Base-by-base conservation (phyloP, 768 basidiomycete genomes). In the Hygrophorus russula region DNA sequence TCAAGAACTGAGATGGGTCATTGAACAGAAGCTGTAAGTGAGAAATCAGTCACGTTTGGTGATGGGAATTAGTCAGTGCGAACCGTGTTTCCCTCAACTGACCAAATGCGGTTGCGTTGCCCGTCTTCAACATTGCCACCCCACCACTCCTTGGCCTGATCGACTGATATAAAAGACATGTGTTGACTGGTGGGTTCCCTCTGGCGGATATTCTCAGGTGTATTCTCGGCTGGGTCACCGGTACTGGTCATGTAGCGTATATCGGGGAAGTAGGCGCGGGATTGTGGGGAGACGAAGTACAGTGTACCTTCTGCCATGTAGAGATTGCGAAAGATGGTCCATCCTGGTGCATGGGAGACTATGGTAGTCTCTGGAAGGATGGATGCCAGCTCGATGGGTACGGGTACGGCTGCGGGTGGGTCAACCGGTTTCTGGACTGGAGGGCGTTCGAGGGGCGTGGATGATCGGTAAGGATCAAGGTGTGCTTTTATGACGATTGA, bases 241-340 rank as follows among this genome's bases (percentile, higher is more conserved):
- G 78, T 79, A 42, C 82, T 86, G 0, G 72, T 82, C 67, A 89
- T 83, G 57, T 76, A 58, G 19, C 70, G 59, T 28, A 71, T 65
- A n/a, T 65, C 61, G 0, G 71, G 70, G 39, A 69, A 69, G 12
- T 30, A 42, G 34, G 41, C 24, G 40, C 35, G 11, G 41, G 41
- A 48, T 45, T 49, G 49, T 15, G 57, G 56, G 1, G 79, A 70
- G 44, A 90, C 67, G 54, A 91, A 71, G 59, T 73, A 78, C 36
- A 90, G 70, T 0, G 87, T 89, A 6, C 84, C 85, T 49, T 89
- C 83, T 37, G 79, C 74, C 77, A 90, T 75, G 70, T 93, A 93
- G 3, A 93, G 56, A 56, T 90, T 80, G 19, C 72, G 71, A 59
- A 87, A 88, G 27, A 90, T 61, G 0, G 90, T 90, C 87, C 89